Evolutionary conservation across 2,329 filamentous ascomycete genomes (phyloP).

Genomic region (Stachybotrys elegans): DNA sequence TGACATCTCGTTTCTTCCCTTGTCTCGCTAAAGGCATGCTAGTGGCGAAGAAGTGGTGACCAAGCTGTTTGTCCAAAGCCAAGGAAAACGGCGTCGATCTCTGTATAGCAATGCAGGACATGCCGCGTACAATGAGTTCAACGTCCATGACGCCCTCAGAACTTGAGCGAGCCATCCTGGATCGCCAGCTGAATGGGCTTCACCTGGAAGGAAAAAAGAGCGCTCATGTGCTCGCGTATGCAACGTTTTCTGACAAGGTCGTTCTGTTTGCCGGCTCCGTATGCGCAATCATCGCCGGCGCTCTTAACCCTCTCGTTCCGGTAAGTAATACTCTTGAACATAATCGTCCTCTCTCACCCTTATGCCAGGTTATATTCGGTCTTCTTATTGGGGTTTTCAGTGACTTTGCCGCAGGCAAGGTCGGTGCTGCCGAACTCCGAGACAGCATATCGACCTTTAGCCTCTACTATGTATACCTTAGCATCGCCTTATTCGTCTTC

Average conservation of each 20-base stretch:
- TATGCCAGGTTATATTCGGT: neutral
- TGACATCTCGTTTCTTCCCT: neutral
- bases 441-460: slow-evolving; percentile 3
- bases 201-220: neutral
- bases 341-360: neutral
- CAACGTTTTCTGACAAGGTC: neutral
- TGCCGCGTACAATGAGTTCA: neutral
- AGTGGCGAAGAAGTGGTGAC: neutral
- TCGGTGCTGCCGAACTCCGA: neutral
- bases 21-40: neutral
- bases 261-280: neutral
- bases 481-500: slow-evolving; percentile 12
- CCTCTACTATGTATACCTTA: slow-evolving; percentile 21
- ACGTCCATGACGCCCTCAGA: neutral
- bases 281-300: neutral
- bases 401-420: neutral
- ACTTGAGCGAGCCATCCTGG: neutral
- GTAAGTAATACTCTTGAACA: neutral
- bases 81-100: neutral
- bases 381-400: neutral
- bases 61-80: neutral
- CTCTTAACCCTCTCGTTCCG: neutral
- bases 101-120: neutral
- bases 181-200: neutral
- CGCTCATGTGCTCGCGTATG: neutral